Conservation (phyloP, 2,329 filamentous ascomycete genomes). For the Tolypocladium cylindrosporum region DNA sequence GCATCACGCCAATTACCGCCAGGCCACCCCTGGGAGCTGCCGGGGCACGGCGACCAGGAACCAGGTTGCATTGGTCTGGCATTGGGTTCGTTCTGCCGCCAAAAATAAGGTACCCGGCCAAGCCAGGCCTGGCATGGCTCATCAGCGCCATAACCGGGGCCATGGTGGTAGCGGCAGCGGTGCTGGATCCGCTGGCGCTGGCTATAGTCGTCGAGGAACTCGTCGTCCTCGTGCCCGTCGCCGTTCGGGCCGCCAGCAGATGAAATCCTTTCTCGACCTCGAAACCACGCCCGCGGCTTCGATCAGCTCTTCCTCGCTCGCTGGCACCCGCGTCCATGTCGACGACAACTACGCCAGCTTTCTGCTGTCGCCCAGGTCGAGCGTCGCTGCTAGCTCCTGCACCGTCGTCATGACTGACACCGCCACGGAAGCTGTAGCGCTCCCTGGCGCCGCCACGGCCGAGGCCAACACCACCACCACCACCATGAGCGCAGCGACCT, state of each 20-base stretch:
- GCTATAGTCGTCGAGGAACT: constrained; percentile 1
- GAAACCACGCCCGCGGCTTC: constrained; percentile 2
- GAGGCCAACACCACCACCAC: background rate
- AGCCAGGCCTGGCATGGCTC: background rate
- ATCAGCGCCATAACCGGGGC: background rate
- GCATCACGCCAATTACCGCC: background rate
- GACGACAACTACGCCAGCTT: constrained; percentile 3
- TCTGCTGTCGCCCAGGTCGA: constrained; percentile 5
- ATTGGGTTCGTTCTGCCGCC: background rate
- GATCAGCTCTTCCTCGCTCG: background rate
- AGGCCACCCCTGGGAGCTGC: background rate
- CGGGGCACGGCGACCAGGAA: background rate
- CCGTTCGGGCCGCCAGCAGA: constrained; percentile 2
- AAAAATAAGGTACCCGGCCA: background rate
- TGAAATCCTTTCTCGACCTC: constrained; percentile 8
- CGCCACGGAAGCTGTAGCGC: background rate
- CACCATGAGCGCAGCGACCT: background rate
- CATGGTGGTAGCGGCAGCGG: background rate
- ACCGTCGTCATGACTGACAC: background rate
- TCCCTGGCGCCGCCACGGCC: background rate
- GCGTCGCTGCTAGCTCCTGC: background rate
- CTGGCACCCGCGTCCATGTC: background rate
- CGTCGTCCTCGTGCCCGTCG: background rate
- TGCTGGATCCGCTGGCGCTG: background rate
- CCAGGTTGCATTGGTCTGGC: background rate